Conservation (phyloP, 1,284 basidiomycete species). For the Ceratobasidium theobromae region DNA sequence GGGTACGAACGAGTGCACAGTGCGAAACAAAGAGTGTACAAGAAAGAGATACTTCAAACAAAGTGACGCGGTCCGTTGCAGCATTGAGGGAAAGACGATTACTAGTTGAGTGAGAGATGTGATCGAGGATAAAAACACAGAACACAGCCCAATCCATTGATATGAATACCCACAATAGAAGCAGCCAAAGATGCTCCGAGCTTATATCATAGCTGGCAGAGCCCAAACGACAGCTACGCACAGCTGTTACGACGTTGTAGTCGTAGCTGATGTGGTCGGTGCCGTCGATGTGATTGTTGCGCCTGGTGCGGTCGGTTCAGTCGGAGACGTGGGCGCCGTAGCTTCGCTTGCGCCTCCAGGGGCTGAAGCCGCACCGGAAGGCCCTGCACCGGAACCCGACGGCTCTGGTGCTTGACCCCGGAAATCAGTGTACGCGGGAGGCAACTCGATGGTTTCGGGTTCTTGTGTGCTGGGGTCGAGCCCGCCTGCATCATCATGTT, state of each 20-base stretch:
- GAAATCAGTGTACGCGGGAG: constrained; percentile 74
- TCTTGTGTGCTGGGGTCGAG: constrained; percentile 41
- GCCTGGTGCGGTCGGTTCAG: background rate
- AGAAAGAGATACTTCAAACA: constrained; percentile 20
- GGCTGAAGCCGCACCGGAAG: too few species aligned
- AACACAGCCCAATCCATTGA: background rate
- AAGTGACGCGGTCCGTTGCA: constrained; percentile 9
- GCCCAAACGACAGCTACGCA: background rate
- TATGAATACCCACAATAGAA: constrained; percentile 19
- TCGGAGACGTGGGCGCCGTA: background rate
- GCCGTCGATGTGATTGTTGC: background rate
- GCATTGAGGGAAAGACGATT: background rate
- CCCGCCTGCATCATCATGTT: constrained; percentile 77
- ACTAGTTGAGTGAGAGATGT: background rate
- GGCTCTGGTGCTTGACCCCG: constrained; percentile 38
- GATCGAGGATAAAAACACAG: constrained; percentile 4
- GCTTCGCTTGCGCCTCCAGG: too few species aligned
- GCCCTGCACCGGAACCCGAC: background rate
- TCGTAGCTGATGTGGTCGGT: background rate
- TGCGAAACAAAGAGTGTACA: constrained; percentile 10
- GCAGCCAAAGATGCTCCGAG: background rate
- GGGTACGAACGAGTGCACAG: constrained; percentile 9
- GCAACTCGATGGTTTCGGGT: constrained; percentile 63
- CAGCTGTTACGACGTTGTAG: background rate
- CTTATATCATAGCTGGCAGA: constrained; percentile 21